A percentile compares a stretch with the other conserved stretches of the same genome.
phyloP scores from a whole-genome alignment of 192 early-diverging fungal species.

The Funneliformis mosseae region DNA sequence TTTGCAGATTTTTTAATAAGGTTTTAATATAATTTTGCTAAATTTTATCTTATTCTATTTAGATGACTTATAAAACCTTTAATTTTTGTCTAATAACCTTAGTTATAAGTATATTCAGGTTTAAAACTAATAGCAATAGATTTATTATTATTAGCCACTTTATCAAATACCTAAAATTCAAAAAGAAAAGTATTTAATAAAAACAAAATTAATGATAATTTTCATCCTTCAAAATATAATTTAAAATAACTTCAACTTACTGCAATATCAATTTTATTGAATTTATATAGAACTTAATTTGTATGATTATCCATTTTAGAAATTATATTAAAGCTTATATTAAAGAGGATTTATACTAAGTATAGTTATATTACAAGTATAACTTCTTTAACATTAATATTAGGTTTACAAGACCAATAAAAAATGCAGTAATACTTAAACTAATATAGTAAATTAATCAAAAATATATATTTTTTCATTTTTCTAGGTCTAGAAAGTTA shows the following conservation, averaged over 20 bases:
- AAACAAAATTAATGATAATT: too few species aligned
- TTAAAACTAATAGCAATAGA: constrained; percentile 11
- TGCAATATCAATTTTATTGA: constrained; percentile 17
- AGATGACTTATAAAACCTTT: too few species aligned
- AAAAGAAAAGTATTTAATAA: neutral
- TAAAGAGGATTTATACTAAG: neutral
- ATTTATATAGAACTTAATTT: constrained; percentile 22
- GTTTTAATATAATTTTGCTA: too few species aligned
- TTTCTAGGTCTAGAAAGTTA: neutral
- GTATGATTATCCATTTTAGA: neutral
- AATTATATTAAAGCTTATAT: constrained; percentile 5
- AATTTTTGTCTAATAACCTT: too few species aligned
- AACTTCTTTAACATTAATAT: neutral
- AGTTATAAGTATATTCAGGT: too few species aligned
- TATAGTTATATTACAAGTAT: neutral
- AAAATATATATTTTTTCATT: neutral
- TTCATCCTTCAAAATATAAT: neutral
- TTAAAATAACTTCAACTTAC: neutral
- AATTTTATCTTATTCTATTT: too few species aligned
- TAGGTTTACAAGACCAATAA: constrained; percentile 18
- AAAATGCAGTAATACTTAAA: constrained; percentile 1
- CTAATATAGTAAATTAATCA: neutral
- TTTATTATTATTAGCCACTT: neutral
- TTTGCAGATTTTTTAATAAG: too few species aligned
- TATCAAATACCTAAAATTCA: too few species aligned